These are phyloP conservation scores for Metschnikowia dekortorum DNA, from an alignment of 805 yeast genomes.

Conservation along the genomic window DNA sequence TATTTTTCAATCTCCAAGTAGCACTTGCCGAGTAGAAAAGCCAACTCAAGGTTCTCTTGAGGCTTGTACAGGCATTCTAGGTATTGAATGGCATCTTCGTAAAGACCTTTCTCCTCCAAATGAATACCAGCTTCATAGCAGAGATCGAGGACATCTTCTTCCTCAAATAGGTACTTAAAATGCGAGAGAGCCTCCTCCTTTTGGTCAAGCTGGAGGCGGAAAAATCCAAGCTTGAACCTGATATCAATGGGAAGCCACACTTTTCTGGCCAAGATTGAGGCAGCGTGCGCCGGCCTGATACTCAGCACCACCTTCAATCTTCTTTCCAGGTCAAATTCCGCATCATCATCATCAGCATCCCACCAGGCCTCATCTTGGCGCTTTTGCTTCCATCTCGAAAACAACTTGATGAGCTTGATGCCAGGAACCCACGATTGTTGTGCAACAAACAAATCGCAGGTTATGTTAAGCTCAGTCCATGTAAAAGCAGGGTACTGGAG, in stretches of 20 bases:
- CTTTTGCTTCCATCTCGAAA: conserved; percentile 78
- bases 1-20: conserved; percentile 68
- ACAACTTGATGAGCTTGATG: conserved; percentile 58
- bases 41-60: conserved; percentile 45
- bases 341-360: conserved; percentile 63
- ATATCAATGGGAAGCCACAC: conserved; percentile 79
- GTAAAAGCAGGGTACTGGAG: conserved; percentile 54
- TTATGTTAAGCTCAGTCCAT: conserved; percentile 85
- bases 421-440: conserved; percentile 63
- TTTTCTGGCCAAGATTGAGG: conserved; percentile 15
- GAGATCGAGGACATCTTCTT: conserved; percentile 65
- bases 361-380: conserved; percentile 64
- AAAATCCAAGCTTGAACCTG: conserved; percentile 70
- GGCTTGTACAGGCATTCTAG: conserved; percentile 35
- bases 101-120: conserved; percentile 63
- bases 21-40: conserved; percentile 69
- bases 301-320: conserved; percentile 38
- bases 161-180: conserved; percentile 53
- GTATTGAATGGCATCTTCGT: conserved; percentile 70
- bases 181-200: conserved; percentile 71
- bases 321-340: conserved; percentile 66
- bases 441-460: conserved; percentile 73
- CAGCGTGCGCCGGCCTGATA: conserved; percentile 8
- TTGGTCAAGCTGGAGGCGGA: conserved; percentile 62
- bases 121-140: conserved; percentile 72